Evolutionary conservation across 176 grass and related monocot genomes (phyloP), one percentile per base, ranked within the genome.

Genomic region (Dendrocalamus sinicus): DNA sequence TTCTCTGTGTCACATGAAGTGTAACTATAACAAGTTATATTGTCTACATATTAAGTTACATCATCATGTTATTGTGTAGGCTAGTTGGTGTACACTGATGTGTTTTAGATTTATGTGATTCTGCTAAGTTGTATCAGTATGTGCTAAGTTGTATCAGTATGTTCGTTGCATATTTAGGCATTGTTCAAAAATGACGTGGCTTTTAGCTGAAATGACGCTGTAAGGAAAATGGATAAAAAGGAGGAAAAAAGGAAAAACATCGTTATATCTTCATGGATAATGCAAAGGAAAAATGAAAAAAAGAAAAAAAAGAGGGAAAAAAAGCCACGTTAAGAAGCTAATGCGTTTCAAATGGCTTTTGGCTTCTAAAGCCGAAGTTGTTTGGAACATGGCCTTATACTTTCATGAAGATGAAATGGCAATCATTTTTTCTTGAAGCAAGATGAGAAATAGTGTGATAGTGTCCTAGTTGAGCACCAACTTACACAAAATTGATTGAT

Each of bases 11-110:
- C 28, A 35, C 24, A 80, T 90, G 72, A 3, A 10, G 43, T 72
- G 69, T 82, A 54, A 86, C 45, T 71, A 61, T 19, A 30, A 70
- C 54, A 78, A 57, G 43, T 23, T 84, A 71, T 80, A 71, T 80
- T 88, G 40, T 57, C 81, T 86, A 23, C 67, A 64, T 70, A 17
- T 83, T 88, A 28, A 67, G 64, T 57, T 81, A 75, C 71, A 55
- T 69, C 28, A 17, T 50, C 2, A 39, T 83, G 40, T 24, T 61
- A 83, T 79, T 83, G 15, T 86, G 68, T 72, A 57, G 22, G 73
- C 51, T 73, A 77, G 65, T 14, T 87, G 74, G 41, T 79, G 59
- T 78, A 83, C 24, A 30, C 58, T 9, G 35, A 53, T 65, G 50
- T 72, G 19, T 81, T 62, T 62, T 20, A 70, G n/a, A 64, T 82